phyloP scores from a whole-genome alignment of 2,329 filamentous ascomycete species.

The Rhynchosporium agropyri region DNA sequence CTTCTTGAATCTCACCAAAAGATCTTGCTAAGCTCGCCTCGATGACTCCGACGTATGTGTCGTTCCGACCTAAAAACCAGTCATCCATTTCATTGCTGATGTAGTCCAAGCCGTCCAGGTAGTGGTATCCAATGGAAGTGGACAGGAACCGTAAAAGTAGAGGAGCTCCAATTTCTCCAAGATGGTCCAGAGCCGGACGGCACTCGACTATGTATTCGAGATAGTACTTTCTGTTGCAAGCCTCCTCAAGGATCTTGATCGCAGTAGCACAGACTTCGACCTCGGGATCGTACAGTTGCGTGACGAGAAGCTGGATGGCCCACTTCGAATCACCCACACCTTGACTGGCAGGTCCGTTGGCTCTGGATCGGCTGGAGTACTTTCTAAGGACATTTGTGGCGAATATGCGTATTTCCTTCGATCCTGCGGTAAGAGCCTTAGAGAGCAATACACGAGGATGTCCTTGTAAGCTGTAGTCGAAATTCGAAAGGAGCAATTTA shows the following conservation, averaged over 20 bases:
- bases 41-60: conserved; percentile 91
- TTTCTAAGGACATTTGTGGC: conserved; percentile 85
- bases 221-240: conserved; percentile 88
- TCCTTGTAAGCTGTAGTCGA: conserved; percentile 87
- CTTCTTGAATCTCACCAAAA: conserved; percentile 58
- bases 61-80: conserved; percentile 96
- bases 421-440: conserved; percentile 88
- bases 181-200: conserved; percentile 87
- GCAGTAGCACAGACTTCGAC: conserved; percentile 95
- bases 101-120: conserved; percentile 94
- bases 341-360: conserved; percentile 45
- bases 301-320: conserved; percentile 97
- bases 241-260: conserved; percentile 95
- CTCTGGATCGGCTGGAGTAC: conserved; percentile 67
- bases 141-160: conserved; percentile 89
- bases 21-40: conserved; percentile 93
- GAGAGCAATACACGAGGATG: conserved; percentile 91
- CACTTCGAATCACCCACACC: conserved; percentile 76
- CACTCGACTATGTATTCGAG: conserved; percentile 97
- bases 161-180: conserved; percentile 95
- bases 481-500: conserved; percentile 82
- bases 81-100: conserved; percentile 99
- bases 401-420: conserved; percentile 88
- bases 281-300: conserved; percentile 95
- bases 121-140: conserved; percentile 96